Base-by-base conservation (phyloP, 306 rosid species). In the Quercus ilex region DNA sequence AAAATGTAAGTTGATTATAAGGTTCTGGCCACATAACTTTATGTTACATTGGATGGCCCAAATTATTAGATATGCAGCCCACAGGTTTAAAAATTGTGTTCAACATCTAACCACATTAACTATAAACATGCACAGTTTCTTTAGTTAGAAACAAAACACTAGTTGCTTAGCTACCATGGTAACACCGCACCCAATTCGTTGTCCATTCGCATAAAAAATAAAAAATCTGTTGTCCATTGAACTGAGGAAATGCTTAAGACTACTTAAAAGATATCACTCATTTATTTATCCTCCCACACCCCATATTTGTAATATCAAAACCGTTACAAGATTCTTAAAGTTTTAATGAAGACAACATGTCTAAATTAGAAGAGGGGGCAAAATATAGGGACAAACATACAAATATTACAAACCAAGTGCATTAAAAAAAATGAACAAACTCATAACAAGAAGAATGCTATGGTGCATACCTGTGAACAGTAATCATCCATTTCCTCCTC, bases 401-500 rank as follows among this genome's bases (percentile, higher is more conserved):
- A 19, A 21, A 38, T n/a, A 55, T 33, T 10, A 20, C 26, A 23
- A 55, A 63, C 2, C 9, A 12, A 21, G 46, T 28, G 2, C 18
- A 20, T 18, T 43, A 5, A 28, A 43, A 26, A 26, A 26, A 58
- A 79, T 28, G 70, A 23, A 86, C 74, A 70, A 74, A 60, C 60
- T 38, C 11, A 79, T 69, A 20, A 59, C 62, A 33, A 53, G 33
- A 74, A 79, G 75, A n/a, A 81, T 73, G 76, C 52, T 63, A 71
- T 26, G n/a, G 55, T 49, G 62, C 77, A 79, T 72, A 95, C 99
- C 94, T 89, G 91, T 9, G 99, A 96, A 80, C 96, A 93, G 85
- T 93, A 90, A 87, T 96, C 97, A 78, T 96, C 98, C 93, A 91
- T 90, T 85, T 90, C 90, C 88, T 96, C 99, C 90, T 96, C 99